phyloP scores from a whole-genome alignment of 2,329 filamentous ascomycete genomes.

The Xylaria arbuscula region DNA sequence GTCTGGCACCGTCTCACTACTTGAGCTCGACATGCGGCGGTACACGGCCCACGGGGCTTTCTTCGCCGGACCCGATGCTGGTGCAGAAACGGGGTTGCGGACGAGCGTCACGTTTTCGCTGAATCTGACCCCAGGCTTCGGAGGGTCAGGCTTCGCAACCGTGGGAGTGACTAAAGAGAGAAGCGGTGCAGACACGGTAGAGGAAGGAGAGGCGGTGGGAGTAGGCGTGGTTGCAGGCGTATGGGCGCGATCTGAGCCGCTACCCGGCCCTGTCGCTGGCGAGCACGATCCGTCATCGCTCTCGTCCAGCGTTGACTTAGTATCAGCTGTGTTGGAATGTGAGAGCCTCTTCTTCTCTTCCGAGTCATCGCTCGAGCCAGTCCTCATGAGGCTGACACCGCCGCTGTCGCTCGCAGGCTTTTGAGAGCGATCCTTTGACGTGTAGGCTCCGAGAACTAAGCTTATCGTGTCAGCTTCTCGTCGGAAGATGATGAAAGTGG shows the following conservation, averaged over 20 bases:
- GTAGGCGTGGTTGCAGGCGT: slow-evolving; percentile 17
- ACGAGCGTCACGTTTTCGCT: slow-evolving; percentile 39
- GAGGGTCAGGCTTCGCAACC: slow-evolving; percentile 10
- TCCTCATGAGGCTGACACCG: slow-evolving; percentile 8
- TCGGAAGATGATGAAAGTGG: background rate
- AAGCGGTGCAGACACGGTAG: slow-evolving; percentile 8
- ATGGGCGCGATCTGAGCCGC: slow-evolving; percentile 18
- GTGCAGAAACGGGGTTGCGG: slow-evolving; percentile 25
- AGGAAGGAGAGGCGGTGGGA: slow-evolving; percentile 24
- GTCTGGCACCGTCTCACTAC: slow-evolving; percentile 47
- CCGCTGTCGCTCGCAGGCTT: slow-evolving; percentile 20
- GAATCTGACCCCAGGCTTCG: slow-evolving; percentile 28
- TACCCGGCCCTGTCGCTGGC: slow-evolving; percentile 13
- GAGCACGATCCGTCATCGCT: slow-evolving; percentile 28
- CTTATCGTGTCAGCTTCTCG: slow-evolving; percentile 20
- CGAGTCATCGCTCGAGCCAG: background rate
- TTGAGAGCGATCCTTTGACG: slow-evolving; percentile 13
- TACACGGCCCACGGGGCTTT: slow-evolving; percentile 31
- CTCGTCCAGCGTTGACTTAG: slow-evolving; percentile 15
- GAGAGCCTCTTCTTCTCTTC: slow-evolving; percentile 20
- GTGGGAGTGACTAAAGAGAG: slow-evolving; percentile 10
- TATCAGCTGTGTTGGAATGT: background rate
- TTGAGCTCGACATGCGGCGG: slow-evolving; percentile 34
- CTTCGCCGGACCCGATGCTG: slow-evolving; percentile 18
- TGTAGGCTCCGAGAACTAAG: slow-evolving; percentile 32